Percentiles rank a stretch among this genome's conserved stretches.
Conservation (phyloP, 331 rosid species). For the Cucumis variabilis region DNA sequence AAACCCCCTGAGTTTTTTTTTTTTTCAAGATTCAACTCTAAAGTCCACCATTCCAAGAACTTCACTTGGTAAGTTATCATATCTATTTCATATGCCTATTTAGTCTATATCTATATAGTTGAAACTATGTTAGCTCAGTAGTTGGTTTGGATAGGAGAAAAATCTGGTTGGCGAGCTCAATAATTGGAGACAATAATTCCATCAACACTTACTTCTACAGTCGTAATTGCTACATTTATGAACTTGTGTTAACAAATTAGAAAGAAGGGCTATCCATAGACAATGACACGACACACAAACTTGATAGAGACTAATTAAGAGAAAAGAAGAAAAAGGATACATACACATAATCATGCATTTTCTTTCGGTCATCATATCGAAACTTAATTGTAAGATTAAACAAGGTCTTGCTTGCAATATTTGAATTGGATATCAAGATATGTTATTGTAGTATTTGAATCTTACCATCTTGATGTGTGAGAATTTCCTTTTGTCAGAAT, state of each 20-base stretch:
- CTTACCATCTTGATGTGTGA: slow-evolving; percentile 73
- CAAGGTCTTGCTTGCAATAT: background rate
- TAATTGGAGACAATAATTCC: slow-evolving; percentile 73
- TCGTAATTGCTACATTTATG: slow-evolving; percentile 54
- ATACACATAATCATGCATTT: background rate
- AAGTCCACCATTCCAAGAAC: no score
- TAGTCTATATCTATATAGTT: no score
- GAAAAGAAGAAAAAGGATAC: no score
- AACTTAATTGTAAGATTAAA: background rate
- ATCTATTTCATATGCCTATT: no score
- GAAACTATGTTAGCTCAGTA: no score
- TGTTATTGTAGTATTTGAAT: slow-evolving; percentile 1
- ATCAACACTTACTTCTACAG: slow-evolving; percentile 56
- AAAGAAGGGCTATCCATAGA: background rate
- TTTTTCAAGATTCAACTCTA: no score
- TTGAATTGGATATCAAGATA: background rate
- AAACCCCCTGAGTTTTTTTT: no score
- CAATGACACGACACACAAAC: background rate
- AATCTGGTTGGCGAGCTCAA: slow-evolving; percentile 65
- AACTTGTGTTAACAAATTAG: background rate
- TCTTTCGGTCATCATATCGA: background rate
- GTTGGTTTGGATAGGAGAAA: slow-evolving; percentile 44
- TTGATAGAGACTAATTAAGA: background rate
- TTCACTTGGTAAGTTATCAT: no score
- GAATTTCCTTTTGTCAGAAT: slow-evolving; percentile 67